Evolutionary conservation across 768 basidiomycete species (phyloP), one percentile per base, ranked within the genome.

Genomic region (Chalciporus chontae): DNA sequence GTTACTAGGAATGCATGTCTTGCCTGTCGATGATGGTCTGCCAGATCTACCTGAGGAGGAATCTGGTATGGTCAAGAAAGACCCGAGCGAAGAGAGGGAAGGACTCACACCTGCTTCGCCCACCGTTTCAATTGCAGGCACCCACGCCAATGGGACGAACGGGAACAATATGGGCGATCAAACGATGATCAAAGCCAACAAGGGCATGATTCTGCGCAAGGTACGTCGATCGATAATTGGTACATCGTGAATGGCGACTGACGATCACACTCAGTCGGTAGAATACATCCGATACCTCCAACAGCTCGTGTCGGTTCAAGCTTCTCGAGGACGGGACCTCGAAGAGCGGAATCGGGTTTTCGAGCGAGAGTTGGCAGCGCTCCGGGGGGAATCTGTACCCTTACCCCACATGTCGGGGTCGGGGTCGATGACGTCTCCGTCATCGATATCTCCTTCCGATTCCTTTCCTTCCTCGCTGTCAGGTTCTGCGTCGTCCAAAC

Each of bases 131-230:
- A 52, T 62, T 13, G 52, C 56, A 3, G 14, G 49, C 9, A 40
- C 44, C 10, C 57, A 55, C n/a, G 55, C 48, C 3, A 45, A 42
- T 18, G 47, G 47, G 11, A 29, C 45, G 14, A 23, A 31, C 41
- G 53, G 32, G 17, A 57, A 21, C 21, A 44, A 4, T 7, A 2
- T 14, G 4, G 47, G 7, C 18, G 73, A 75, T 27, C 72, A 71
- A 17, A 68, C 66, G 17, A 75, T 77, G 26, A 85, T 90, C 46
- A 94, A 94, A 64, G 92, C 92, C 23, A 94, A 95, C 71, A 95
- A 95, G 75, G 92, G 93, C 29, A 90, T 94, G 84, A 93, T 95
- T 38, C 69, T 95, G 40, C 68, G 89, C 57, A 95, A 90, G 77
- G 85, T 83, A 48, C 8, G 10, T 43, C 45, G 36, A 19, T 21